These are phyloP conservation scores for Collybia nuda DNA, from an alignment of 768 basidiomycete species.

Conservation along the genomic window DNA sequence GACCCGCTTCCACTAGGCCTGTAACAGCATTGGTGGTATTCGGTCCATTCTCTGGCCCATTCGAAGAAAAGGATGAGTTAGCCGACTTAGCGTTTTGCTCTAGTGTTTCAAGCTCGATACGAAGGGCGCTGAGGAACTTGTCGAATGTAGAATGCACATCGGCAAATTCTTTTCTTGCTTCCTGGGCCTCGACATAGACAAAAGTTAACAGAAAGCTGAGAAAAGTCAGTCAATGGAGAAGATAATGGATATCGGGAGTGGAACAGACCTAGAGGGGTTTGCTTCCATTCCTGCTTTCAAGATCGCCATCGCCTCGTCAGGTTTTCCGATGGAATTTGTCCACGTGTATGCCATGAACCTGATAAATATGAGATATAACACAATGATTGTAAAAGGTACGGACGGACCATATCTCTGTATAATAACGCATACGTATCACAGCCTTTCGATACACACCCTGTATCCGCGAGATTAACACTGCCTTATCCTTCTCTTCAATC, in stretches of 20 bases:
- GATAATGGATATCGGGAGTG: neutral
- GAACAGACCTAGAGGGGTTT: constrained; percentile 71
- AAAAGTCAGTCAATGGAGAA: neutral
- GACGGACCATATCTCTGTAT: constrained; percentile 87
- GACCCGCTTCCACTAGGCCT: constrained; percentile 1
- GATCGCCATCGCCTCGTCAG: constrained; percentile 79
- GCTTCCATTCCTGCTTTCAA: constrained; percentile 86
- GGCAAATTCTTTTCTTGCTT: constrained; percentile 53
- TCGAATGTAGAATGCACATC: constrained; percentile 76
- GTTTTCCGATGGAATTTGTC: constrained; percentile 70
- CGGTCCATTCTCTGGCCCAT: constrained; percentile 2
- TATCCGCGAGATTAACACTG: constrained; percentile 65
- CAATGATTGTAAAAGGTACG: neutral
- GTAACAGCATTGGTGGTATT: constrained; percentile 4
- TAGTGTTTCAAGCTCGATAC: constrained; percentile 59
- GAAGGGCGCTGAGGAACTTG: constrained; percentile 67
- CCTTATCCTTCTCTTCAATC: constrained; percentile 81
- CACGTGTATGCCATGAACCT: constrained; percentile 94
- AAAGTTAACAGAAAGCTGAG: constrained; percentile 87
- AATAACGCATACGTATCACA: constrained; percentile 89
- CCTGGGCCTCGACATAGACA: constrained; percentile 77
- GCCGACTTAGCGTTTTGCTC: constrained; percentile 42
- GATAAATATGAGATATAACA: neutral
- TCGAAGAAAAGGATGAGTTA: neutral
- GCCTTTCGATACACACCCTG: constrained; percentile 88